Evolutionary conservation across 768 basidiomycete species (phyloP).

Genomic region (Boletellus sp.): DNA sequence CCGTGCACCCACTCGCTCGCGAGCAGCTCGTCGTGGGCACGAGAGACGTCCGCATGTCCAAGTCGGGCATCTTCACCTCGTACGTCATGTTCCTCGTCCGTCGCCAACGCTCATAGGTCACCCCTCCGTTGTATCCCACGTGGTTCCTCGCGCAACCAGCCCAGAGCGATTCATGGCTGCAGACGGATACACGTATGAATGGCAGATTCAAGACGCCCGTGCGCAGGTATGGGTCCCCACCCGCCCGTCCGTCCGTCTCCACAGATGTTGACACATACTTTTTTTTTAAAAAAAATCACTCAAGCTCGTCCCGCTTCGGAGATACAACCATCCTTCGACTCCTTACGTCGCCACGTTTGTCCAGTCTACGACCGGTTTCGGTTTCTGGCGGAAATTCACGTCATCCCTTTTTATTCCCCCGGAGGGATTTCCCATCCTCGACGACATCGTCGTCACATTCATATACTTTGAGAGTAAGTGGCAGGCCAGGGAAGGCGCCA

Average conservation of each 20-base stretch:
- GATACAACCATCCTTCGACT: neutral
- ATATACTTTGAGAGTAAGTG: constrained; percentile 33
- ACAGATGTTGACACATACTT: neutral
- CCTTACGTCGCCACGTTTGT: constrained; percentile 30
- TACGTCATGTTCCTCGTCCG: neutral
- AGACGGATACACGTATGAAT: constrained; percentile 25
- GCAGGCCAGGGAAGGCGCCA: constrained; percentile 23
- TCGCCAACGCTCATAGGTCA: no score
- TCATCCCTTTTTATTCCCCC: constrained; percentile 28
- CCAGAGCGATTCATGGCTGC: constrained; percentile 25
- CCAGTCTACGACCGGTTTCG: constrained; percentile 12
- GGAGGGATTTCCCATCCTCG: constrained; percentile 28
- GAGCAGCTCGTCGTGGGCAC: constrained; percentile 24
- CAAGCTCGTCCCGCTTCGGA: constrained; percentile 26
- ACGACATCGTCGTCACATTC: constrained; percentile 36
- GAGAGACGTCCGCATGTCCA: constrained; percentile 23
- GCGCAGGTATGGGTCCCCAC: constrained; percentile 15
- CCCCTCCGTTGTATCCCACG: no score
- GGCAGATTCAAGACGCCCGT: constrained; percentile 24
- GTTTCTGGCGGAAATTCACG: constrained; percentile 11
- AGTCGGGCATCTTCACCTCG: constrained; percentile 22
- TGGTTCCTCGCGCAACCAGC: constrained; percentile 1
- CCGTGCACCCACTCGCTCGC: constrained; percentile 1
- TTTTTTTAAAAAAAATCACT: neutral
- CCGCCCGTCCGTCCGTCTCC: neutral